Base-by-base conservation (phyloP, 176 grass and related monocot species). In the bread wheat (Triticum aestivum) region DNA sequence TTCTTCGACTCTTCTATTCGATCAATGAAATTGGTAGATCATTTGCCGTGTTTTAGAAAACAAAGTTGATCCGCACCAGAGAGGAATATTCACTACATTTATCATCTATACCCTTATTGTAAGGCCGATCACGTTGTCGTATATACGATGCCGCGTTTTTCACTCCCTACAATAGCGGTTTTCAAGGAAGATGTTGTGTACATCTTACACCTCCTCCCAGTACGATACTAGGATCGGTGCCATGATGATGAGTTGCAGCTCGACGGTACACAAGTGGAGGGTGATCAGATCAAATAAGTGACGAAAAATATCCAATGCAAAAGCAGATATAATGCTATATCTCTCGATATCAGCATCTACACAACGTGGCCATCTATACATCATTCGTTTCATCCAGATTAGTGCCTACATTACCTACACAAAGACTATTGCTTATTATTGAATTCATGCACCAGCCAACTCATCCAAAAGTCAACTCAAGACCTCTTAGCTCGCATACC, bases 271-370 rank as follows among this genome's bases (percentile, higher is more conserved):
- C 52, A 8, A 35, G 61, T 51, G 72, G 35, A 45, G 38, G 54
- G 7, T 12, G 29, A 77, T 76, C 17, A 20, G 44, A 77, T 84
- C 26, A 39, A 64, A 77, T 77, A 77, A 37, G 44, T 30, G 23
- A 59, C 14, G 15, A 61, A 78, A 67, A 54, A 67, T 67, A 85
- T 85, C 62, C 21, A 78, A 37, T 56, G 14, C 30, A 78, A 85
- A 85, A 68, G 29, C 73, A 29, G 73, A 39, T 56, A 77, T 68
- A 68, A 27, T 74, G 42, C 29, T 77, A 85, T 54, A 56, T 9
- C 29, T 79, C 75, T 69, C 74, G 84, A 85, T 77, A 58, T 85
- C 83, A 13, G 35, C 75, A 71, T 79, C 65, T 86, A 79, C 23
- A 58, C 18, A 56, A 54, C 32, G 45, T 78, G 74, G 63, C 73